Evolutionary conservation across 306 rosid genomes (phyloP).

Genomic region (Cicer judaicum): DNA sequence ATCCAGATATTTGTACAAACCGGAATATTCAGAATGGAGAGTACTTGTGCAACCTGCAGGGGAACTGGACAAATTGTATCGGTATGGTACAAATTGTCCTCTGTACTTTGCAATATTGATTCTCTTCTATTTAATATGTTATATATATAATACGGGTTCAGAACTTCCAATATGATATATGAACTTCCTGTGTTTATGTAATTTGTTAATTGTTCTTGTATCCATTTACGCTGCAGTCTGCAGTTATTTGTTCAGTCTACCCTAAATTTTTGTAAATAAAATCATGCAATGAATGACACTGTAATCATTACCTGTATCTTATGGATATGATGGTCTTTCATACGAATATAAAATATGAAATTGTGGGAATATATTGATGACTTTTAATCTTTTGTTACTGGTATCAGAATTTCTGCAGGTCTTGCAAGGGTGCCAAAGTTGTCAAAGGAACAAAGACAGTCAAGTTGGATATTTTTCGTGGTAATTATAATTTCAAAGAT

Average conservation of each 20-base stretch:
- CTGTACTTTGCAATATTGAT: not conserved
- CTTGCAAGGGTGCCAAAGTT: constrained; percentile 82
- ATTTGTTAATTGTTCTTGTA: constrained; percentile 10
- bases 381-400: constrained; percentile 26
- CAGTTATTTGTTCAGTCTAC: constrained; percentile 11
- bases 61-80: constrained; percentile 83
- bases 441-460: constrained; percentile 69
- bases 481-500: constrained; percentile 44
- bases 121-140: constrained; percentile 3
- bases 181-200: constrained; percentile 11
- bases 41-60: constrained; percentile 72
- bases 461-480: constrained; percentile 73
- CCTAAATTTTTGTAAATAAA: not conserved
- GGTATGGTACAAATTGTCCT: constrained; percentile 54
- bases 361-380: constrained; percentile 8
- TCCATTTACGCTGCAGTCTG: not conserved
- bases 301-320: constrained; percentile 1
- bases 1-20: constrained; percentile 76
- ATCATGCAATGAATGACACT: constrained; percentile 3
- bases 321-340: constrained; percentile 13
- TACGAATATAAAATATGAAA: constrained; percentile 1
- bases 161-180: constrained; percentile 14
- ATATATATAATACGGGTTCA: not conserved
- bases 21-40: constrained; percentile 89
- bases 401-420: constrained; percentile 63